These are phyloP conservation scores for Penicillium sp. DNA, from an alignment of 2,329 filamentous ascomycete genomes.

Conservation along the genomic window DNA sequence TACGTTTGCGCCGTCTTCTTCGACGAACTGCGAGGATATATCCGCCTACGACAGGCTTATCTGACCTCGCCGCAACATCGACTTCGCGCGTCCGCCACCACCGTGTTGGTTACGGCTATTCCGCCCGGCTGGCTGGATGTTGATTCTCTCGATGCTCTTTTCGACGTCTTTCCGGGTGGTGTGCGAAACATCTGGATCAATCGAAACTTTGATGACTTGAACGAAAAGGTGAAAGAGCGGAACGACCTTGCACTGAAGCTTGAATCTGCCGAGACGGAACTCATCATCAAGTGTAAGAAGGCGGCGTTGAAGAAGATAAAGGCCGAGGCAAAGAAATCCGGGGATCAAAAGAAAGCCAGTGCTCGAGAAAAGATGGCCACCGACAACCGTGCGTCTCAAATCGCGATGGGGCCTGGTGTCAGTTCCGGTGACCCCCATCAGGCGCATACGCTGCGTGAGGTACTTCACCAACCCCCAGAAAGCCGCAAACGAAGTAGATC, in stretches of 20 bases:
- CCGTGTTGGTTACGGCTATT: slow-evolving; percentile 86
- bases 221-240: slow-evolving; percentile 75
- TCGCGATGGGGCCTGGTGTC: slow-evolving; percentile 47
- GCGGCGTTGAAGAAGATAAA: slow-evolving; percentile 66
- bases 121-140: slow-evolving; percentile 84
- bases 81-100: slow-evolving; percentile 87
- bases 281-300: slow-evolving; percentile 75
- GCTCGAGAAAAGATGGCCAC: slow-evolving; percentile 48
- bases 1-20: slow-evolving; percentile 89
- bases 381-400: slow-evolving; percentile 45
- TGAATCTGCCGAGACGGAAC: slow-evolving; percentile 75
- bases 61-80: slow-evolving; percentile 92
- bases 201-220: slow-evolving; percentile 73
- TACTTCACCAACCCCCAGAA: slow-evolving; percentile 31
- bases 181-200: slow-evolving; percentile 97
- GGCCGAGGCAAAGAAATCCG: slow-evolving; percentile 58
- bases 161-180: slow-evolving; percentile 93
- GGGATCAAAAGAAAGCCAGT: slow-evolving; percentile 38
- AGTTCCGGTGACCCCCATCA: slow-evolving; percentile 56
- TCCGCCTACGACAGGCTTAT: slow-evolving; percentile 90
- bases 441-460: slow-evolving; percentile 47
- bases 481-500: slow-evolving; percentile 10
- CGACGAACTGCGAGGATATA: slow-evolving; percentile 76
- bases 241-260: slow-evolving; percentile 65
- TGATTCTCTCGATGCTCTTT: slow-evolving; percentile 74